A percentile compares a stretch with the other conserved stretches of the same genome.
These are phyloP conservation scores for Pleomassaria siparia DNA, from an alignment of 2,329 filamentous ascomycete species.

Conservation along the genomic window DNA sequence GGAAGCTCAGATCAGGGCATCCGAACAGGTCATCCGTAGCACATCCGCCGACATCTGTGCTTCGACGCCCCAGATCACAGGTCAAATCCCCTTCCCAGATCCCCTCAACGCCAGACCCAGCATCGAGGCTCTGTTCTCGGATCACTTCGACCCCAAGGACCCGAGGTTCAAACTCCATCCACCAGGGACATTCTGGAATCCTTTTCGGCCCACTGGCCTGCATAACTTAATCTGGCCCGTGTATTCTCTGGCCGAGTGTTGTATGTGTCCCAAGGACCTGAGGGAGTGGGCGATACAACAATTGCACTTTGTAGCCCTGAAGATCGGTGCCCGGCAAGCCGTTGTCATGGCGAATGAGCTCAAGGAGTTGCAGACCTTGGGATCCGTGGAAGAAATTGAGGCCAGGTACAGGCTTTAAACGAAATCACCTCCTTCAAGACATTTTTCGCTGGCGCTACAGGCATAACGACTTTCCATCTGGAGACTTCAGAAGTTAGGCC, in stretches of 20 bases:
- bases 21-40: slow-evolving; percentile 16
- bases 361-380: slow-evolving; percentile 1
- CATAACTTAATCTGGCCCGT: slow-evolving; percentile 31
- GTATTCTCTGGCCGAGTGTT: slow-evolving; percentile 18
- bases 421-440: background rate
- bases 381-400: background rate
- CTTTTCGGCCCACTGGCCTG: slow-evolving; percentile 22
- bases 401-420: background rate
- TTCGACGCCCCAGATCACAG: slow-evolving; percentile 30
- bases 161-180: slow-evolving; percentile 16
- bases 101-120: background rate
- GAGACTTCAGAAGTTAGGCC: too few relatives aligned
- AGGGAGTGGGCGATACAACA: slow-evolving; percentile 26
- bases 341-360: slow-evolving; percentile 25
- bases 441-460: too few relatives aligned
- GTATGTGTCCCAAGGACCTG: slow-evolving; percentile 16
- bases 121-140: background rate
- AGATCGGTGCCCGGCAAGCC: slow-evolving; percentile 30
- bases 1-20: slow-evolving; percentile 9
- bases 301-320: slow-evolving; percentile 23
- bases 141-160: slow-evolving; percentile 3
- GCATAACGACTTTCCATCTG: too few relatives aligned
- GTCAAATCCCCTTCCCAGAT: slow-evolving; percentile 29
- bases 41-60: slow-evolving; percentile 21
- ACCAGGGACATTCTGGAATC: slow-evolving; percentile 26